Evolutionary conservation across 202 grass and related monocot species (phyloP).

Genomic region (Elaeis oleifera): DNA sequence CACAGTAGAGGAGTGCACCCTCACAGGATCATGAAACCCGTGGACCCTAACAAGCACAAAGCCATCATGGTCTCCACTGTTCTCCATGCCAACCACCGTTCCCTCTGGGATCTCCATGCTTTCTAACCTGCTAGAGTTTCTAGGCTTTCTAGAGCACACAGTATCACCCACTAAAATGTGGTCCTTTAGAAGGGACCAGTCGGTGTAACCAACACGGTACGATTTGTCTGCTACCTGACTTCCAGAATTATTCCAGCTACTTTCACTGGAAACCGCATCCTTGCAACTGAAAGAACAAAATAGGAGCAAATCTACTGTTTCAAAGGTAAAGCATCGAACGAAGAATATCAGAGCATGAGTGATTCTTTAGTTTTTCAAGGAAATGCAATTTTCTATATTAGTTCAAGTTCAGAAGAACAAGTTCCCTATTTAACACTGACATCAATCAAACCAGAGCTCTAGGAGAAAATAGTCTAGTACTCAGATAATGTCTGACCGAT

Average conservation of each 20-base stretch:
- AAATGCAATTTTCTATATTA: too few species aligned
- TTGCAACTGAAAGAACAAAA: slow-evolving; percentile 39
- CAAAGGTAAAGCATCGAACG: neutral
- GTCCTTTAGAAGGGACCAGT: slow-evolving; percentile 78
- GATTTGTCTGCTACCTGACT: slow-evolving; percentile 26
- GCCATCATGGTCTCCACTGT: slow-evolving; percentile 35
- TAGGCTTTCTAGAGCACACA: slow-evolving; percentile 74
- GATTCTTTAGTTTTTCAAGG: too few species aligned
- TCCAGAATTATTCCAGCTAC: slow-evolving; percentile 30
- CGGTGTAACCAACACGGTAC: slow-evolving; percentile 29
- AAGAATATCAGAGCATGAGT: neutral
- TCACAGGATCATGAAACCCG: slow-evolving; percentile 59
- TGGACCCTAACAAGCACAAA: slow-evolving; percentile 78
- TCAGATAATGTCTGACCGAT: too few species aligned
- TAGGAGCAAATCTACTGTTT: slow-evolving; percentile 1
- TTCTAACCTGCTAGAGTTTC: slow-evolving; percentile 50
- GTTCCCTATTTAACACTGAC: too few species aligned
- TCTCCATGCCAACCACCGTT: slow-evolving; percentile 72
- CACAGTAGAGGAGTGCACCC: slow-evolving; percentile 42
- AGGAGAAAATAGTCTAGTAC: too few species aligned
- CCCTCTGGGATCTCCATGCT: slow-evolving; percentile 91
- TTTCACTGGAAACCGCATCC: slow-evolving; percentile 36
- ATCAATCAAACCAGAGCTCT: too few species aligned
- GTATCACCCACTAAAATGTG: slow-evolving; percentile 62
- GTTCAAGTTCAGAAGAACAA: too few species aligned